Evolutionary conservation across 2,329 filamentous ascomycete species (phyloP).

Genomic region (Podosphaera leucotricha): DNA sequence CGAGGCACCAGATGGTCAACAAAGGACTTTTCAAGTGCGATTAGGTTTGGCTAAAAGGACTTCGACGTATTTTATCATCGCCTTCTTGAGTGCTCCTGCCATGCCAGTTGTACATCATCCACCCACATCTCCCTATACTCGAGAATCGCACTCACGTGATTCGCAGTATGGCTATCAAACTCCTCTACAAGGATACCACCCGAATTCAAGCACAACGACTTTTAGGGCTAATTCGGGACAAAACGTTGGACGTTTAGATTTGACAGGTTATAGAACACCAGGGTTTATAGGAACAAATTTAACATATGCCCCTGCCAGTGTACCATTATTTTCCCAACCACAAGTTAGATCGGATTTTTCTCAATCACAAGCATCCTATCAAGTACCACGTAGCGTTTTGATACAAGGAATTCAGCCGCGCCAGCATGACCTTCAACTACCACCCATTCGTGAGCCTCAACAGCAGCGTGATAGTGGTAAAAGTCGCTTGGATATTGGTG

Average conservation of each 20-base stretch:
- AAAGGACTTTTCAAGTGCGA: constrained; percentile 25
- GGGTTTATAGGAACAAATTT: constrained; percentile 6
- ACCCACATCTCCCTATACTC: constrained; percentile 10
- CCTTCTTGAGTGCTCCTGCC: constrained; percentile 15
- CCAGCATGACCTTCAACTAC: constrained; percentile 19
- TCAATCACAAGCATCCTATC: constrained; percentile 20
- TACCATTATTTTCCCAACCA: constrained; percentile 24
- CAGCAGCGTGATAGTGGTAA: constrained; percentile 23
- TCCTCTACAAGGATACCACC: constrained; percentile 10
- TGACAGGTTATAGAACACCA: constrained; percentile 10
- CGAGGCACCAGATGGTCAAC: constrained; percentile 25
- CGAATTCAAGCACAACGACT: constrained; percentile 7
- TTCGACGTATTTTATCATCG: constrained; percentile 37
- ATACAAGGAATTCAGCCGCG: constrained; percentile 12
- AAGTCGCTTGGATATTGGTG: constrained; percentile 34
- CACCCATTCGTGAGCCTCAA: constrained; percentile 19
- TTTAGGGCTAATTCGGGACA: constrained; percentile 8
- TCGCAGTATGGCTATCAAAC: constrained; percentile 13
- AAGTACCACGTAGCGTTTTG: constrained; percentile 29
- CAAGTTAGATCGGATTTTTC: constrained; percentile 22
- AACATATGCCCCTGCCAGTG: constrained; percentile 16
- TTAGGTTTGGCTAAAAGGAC: constrained; percentile 35
- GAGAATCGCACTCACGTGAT: constrained; percentile 12
- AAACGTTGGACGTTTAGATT: constrained; percentile 10
- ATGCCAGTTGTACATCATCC: constrained; percentile 10